Conservation (phyloP, 352 stramenopile species). For the Pythium plurisporium region DNA sequence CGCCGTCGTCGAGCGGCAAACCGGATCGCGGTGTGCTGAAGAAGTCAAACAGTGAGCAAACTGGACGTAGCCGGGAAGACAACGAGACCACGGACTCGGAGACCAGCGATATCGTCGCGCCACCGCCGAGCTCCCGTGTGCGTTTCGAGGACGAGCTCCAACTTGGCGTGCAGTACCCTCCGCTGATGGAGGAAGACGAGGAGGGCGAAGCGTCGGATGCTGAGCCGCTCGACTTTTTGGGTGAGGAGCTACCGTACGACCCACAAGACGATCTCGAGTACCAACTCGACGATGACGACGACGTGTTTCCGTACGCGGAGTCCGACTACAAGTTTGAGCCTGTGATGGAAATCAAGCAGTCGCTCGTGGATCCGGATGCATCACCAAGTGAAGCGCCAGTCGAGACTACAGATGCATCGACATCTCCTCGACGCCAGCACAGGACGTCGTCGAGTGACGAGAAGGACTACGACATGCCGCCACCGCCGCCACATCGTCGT, state of each 20-base stretch:
- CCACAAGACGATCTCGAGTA: conserved; percentile 2
- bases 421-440: neutral
- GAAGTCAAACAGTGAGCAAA: neutral
- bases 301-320: neutral
- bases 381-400: too few species aligned
- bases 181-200: conserved; percentile 5
- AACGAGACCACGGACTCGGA: neutral
- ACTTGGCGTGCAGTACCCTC: neutral
- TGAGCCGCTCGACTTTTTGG: conserved; percentile 8
- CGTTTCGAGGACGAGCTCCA: conserved; percentile 22
- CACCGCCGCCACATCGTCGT: neutral
- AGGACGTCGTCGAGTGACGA: neutral
- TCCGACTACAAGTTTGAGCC: neutral
- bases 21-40: conserved; percentile 10
- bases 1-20: conserved; percentile 1
- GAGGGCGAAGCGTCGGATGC: conserved; percentile 2
- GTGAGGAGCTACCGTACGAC: conserved; percentile 8
- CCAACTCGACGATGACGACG: neutral
- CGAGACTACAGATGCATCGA: neutral
- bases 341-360: conserved; percentile 5
- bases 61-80: neutral
- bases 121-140: conserved; percentile 42
- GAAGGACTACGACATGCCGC: neutral
- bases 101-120: neutral
- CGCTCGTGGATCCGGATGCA: too few species aligned